These are phyloP conservation scores for Thraustotheca clavata DNA, from an alignment of 352 stramenopile genomes.

Conservation along the genomic window DNA sequence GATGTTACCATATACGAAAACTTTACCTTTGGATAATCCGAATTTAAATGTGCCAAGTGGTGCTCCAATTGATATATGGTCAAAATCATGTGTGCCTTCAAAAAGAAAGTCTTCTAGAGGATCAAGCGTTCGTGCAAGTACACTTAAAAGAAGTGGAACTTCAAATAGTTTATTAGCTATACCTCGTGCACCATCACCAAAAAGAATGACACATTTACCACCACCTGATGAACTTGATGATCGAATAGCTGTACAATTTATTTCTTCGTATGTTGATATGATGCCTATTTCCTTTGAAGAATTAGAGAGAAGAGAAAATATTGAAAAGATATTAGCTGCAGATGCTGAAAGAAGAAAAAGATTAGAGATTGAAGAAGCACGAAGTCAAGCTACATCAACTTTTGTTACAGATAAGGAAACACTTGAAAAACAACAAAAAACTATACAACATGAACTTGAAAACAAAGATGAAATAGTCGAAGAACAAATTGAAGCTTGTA, in stretches of 20 bases:
- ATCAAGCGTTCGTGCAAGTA: not conserved
- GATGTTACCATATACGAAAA: not conserved
- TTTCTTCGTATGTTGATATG: not conserved
- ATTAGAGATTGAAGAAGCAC: not conserved
- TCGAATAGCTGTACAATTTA: not conserved
- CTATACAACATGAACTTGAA: not conserved
- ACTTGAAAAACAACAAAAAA: not conserved
- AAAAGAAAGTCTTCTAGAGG: not conserved
- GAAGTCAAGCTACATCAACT: not conserved
- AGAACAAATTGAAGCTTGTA: no score
- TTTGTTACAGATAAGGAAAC: conserved; percentile 5
- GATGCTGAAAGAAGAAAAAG: not conserved
- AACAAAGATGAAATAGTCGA: no score
- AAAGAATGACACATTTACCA: not conserved
- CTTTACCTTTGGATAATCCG: not conserved
- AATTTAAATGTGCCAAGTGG: not conserved
- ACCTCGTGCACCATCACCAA: no score
- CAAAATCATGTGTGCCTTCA: not conserved
- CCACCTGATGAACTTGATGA: not conserved
- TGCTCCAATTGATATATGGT: conserved; percentile 17
- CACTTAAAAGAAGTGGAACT: no score
- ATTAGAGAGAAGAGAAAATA: not conserved
- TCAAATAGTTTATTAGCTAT: no score
- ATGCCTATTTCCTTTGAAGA: conserved; percentile 4
- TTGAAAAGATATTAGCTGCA: conserved; percentile 7